Conservation (phyloP, 371 early-diverging fungal species). For the Batkoa obscura region DNA sequence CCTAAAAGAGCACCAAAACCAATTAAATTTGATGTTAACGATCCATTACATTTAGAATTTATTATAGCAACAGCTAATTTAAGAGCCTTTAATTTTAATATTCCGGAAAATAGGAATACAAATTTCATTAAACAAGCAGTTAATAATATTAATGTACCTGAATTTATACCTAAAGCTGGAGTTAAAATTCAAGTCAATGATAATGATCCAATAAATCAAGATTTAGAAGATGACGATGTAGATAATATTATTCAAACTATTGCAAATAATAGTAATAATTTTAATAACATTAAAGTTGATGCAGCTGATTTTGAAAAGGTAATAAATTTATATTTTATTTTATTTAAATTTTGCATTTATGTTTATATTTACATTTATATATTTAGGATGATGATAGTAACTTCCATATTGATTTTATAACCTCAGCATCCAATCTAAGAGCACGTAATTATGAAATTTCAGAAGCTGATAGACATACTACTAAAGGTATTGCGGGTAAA, state of each 20-base stretch:
- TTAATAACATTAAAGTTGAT: conserved; percentile 54
- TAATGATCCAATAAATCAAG: conserved; percentile 28
- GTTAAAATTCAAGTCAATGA: conserved; percentile 95
- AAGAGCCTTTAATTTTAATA: conserved; percentile 86
- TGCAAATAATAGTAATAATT: conserved; percentile 45
- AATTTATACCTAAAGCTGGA: conserved; percentile 75
- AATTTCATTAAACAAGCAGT: conserved; percentile 4
- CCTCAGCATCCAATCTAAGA: conserved; percentile 94
- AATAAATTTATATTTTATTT: conserved; percentile 6
- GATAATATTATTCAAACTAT: conserved; percentile 42
- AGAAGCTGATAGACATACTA: conserved; percentile 83
- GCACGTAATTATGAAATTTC: conserved; percentile 92
- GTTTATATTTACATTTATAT: neutral
- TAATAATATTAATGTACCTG: conserved; percentile 49
- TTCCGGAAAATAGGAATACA: conserved; percentile 31
- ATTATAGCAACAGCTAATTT: conserved; percentile 84
- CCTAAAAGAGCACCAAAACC: conserved; percentile 95
- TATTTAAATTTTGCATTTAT: neutral
- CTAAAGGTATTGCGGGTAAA: conserved; percentile 99
- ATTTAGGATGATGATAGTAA: conserved; percentile 88
- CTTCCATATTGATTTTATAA: conserved; percentile 98
- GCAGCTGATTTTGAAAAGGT: conserved; percentile 93
- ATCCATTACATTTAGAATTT: conserved; percentile 80
- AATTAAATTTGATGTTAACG: conserved; percentile 54
- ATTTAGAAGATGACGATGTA: conserved; percentile 34